A percentile compares a stretch with the other conserved stretches of the same genome.
These are phyloP conservation scores for Coniochaeta sp. DNA, from an alignment of 2,329 filamentous ascomycete species.

Conservation along the genomic window DNA sequence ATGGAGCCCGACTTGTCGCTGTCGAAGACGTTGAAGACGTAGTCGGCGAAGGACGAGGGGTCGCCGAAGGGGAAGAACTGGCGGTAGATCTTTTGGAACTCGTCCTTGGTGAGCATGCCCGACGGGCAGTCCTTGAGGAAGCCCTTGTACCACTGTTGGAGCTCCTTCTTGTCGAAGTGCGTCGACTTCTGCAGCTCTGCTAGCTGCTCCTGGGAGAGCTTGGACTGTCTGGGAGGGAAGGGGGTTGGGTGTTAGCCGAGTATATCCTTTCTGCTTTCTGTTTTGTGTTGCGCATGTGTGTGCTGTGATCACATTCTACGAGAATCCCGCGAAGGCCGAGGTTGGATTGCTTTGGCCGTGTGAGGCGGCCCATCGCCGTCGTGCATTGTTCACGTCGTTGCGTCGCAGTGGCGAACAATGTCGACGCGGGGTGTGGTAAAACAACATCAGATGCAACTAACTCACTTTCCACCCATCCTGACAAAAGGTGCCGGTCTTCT, in stretches of 20 bases:
- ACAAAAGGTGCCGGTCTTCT: neutral
- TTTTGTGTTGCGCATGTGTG: neutral
- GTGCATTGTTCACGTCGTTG: neutral
- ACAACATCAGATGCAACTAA: neutral
- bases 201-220: constrained; percentile 94
- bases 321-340: neutral
- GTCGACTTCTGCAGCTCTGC: constrained; percentile 92
- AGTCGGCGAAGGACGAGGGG: constrained; percentile 94
- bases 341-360: neutral
- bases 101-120: constrained; percentile 93
- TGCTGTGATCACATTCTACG: neutral
- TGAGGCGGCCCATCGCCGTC: neutral
- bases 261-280: too few species aligned
- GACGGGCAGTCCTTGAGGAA: constrained; percentile 98
- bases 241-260: constrained; percentile 9
- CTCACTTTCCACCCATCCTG: constrained; percentile 2
- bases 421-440: neutral
- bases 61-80: constrained; percentile 99
- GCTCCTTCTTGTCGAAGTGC: constrained; percentile 98
- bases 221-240: constrained; percentile 69
- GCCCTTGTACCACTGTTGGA: constrained; percentile 99
- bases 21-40: constrained; percentile 99
- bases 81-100: constrained; percentile 99
- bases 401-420: neutral
- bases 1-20: constrained; percentile 95